Percentiles rank a stretch among this genome's conserved stretches.
Evolutionary conservation across 345 rosid species (phyloP).

Genomic region (Aegle marmelos): DNA sequence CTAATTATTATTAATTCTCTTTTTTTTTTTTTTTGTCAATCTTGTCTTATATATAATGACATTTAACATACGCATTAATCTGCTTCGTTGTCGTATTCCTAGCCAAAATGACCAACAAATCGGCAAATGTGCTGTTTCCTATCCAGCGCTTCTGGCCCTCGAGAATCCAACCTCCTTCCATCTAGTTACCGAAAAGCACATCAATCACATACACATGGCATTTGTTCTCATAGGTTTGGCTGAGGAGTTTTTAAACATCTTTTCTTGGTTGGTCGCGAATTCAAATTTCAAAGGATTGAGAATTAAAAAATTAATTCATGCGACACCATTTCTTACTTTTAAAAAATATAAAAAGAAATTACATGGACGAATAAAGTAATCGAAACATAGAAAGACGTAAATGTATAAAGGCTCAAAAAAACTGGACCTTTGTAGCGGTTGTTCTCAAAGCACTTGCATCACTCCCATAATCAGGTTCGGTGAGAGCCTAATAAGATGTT

Average conservation of each 20-base stretch:
- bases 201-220: not conserved
- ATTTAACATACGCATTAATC: constrained; percentile 67
- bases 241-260: no score
- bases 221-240: no score
- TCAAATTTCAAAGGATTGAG: no score
- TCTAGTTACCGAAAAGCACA: constrained; percentile 35
- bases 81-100: constrained; percentile 72
- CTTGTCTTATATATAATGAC: not conserved
- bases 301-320: no score
- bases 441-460: constrained; percentile 84
- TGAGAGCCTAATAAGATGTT: constrained; percentile 60
- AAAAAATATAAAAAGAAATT: no score
- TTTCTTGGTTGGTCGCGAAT: no score
- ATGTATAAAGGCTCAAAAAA: constrained; percentile 5
- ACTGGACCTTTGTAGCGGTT: constrained; percentile 75
- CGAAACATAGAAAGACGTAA: not conserved
- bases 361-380: not conserved
- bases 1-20: not conserved
- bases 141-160: constrained; percentile 98
- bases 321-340: no score
- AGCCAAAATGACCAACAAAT: constrained; percentile 72
- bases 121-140: constrained; percentile 96
- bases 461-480: constrained; percentile 95
- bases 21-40: no score
- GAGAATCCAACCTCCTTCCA: constrained; percentile 84